Evolutionary conservation across 257 asterid species (phyloP).

Genomic region (Ocimum tenuiflorum): DNA sequence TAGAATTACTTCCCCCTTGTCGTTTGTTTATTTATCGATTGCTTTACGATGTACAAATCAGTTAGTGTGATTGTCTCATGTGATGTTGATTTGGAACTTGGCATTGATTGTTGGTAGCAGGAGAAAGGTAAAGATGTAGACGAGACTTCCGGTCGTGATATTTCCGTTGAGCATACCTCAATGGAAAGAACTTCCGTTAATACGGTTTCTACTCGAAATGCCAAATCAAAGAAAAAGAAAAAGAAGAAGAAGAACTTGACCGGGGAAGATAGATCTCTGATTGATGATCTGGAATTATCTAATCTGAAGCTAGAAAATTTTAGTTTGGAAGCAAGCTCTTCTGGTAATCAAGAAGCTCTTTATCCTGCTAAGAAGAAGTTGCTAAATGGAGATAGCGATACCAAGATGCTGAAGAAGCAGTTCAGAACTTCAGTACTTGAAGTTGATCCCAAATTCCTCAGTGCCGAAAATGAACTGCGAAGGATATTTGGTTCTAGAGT

Average conservation of each 20-base stretch:
- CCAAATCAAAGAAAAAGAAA: constrained; percentile 52
- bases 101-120: constrained; percentile 36
- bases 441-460: constrained; percentile 75
- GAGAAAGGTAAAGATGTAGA: constrained; percentile 33
- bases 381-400: constrained; percentile 26
- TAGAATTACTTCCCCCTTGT: not conserved
- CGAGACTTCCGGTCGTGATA: constrained; percentile 22
- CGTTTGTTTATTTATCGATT: not conserved
- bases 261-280: constrained; percentile 24
- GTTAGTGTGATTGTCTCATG: not conserved
- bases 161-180: constrained; percentile 25
- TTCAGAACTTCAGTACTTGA: constrained; percentile 41
- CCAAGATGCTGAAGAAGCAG: constrained; percentile 31
- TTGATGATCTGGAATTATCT: constrained; percentile 24
- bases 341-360: constrained; percentile 31
- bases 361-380: constrained; percentile 25
- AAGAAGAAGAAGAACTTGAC: constrained; percentile 47
- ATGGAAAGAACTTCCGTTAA: constrained; percentile 22
- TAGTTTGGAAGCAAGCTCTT: constrained; percentile 44
- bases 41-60: not conserved
- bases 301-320: constrained; percentile 35
- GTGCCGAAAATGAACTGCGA: constrained; percentile 84
- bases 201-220: constrained; percentile 25
- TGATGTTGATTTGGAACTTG: constrained; percentile 9
- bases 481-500: constrained; percentile 89